Evolutionary conservation across 179 eudicot species (phyloP), one percentile per base, ranked within the genome.

Genomic region (Sideroxylon spinosum): DNA sequence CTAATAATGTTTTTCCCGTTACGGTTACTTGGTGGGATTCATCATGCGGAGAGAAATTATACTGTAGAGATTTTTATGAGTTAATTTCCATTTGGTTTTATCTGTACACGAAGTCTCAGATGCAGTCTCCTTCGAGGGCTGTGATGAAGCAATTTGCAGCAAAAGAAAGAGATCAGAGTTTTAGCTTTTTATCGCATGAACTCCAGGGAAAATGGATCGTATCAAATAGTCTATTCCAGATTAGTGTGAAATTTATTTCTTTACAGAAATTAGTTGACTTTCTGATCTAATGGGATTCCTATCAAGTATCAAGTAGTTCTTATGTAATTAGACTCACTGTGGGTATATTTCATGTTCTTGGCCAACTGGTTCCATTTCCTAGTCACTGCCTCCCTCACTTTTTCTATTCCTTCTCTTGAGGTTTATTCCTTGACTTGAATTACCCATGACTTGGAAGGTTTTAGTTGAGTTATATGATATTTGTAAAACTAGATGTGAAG

Each of bases 271-370:
- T 61, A 32, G 78, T 25, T 75, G 44, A 37, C 20, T 48, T 1
- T 48, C 56, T 49, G 6, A 22, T 69, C 44, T 69, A 69, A 69
- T 69, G 29, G 19, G 57, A 69, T 69, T 32, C 10, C 68, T 63
- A 56, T 16, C 11, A 25, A 49, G 16, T 37, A 19, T 49, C 56
- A 10, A 37, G 44, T 37, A 48, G 25, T 23, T 46, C 57, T 48
- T 70, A 10, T 49, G 9, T 23, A 70, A 48, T 12, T 70, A 2
- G 28, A 53, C 46, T n/a, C 12, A 13, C n/a, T 71, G n/a, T 0
- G 46, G 11, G 20, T 52, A 25, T 13, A 32, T 4, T 25, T 23
- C 25, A 6, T 71, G 26, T 32, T 14, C 17, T 67, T 6, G 25
- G 11, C 4, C 71, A 12, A 67, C 49, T 16, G 16, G 22, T 19